phyloP scores from a whole-genome alignment of 1,139 yeast genomes.

The Scheffersomyces cryptocercus region DNA sequence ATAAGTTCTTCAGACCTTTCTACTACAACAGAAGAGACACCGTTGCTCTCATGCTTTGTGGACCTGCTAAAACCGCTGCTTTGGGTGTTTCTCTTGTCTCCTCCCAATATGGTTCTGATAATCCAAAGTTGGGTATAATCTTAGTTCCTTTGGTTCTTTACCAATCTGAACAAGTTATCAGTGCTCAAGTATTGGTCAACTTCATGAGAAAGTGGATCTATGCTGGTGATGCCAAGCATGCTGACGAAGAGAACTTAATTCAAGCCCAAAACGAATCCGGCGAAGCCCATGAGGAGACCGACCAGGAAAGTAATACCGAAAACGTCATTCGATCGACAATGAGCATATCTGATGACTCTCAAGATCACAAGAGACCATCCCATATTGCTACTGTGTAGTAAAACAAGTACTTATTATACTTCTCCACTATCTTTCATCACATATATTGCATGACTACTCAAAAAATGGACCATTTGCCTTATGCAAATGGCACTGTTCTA shows the following conservation, averaged over 20 bases:
- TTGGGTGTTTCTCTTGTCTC: constrained; percentile 80
- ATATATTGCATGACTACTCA: too few relatives aligned
- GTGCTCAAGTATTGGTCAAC: constrained; percentile 70
- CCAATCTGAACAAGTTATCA: constrained; percentile 82
- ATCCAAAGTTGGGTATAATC: constrained; percentile 64
- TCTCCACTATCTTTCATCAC: too few relatives aligned
- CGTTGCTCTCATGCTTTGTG: constrained; percentile 79
- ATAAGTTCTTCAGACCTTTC: constrained; percentile 58
- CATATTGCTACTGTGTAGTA: not conserved
- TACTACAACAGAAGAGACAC: constrained; percentile 72
- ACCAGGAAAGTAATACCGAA: not conserved
- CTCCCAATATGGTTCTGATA: constrained; percentile 72
- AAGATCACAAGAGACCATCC: not conserved
- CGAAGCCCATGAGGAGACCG: too few relatives aligned
- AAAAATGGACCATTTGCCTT: too few relatives aligned
- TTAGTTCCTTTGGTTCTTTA: constrained; percentile 81
- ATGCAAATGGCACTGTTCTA: too few relatives aligned
- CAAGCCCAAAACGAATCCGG: not conserved
- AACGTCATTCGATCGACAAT: not conserved
- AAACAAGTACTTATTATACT: not conserved
- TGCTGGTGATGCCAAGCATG: constrained; percentile 27
- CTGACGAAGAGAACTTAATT: constrained; percentile 6
- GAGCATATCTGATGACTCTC: not conserved
- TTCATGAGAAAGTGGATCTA: constrained; percentile 68
- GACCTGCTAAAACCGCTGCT: constrained; percentile 93